These are phyloP conservation scores for Xylaria telfairii DNA, from an alignment of 495 filamentous ascomycete genomes.

Conservation along the genomic window DNA sequence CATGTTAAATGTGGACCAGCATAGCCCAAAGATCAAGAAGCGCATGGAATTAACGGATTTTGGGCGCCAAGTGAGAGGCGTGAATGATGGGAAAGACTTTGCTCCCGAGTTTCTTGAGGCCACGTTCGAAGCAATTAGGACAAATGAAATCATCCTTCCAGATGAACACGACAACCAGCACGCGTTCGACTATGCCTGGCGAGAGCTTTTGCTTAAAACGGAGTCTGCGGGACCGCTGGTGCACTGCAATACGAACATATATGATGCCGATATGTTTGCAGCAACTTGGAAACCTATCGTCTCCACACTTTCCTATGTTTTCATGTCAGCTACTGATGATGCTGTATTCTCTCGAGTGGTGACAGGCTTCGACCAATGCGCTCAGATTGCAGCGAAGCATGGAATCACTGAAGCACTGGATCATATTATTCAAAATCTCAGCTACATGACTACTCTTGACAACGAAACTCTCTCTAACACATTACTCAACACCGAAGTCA, in stretches of 20 bases:
- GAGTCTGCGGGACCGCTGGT: conserved; percentile 74
- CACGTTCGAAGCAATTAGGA: conserved; percentile 90
- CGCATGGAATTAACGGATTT: conserved; percentile 87
- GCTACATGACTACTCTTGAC: conserved; percentile 86
- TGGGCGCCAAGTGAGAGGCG: conserved; percentile 83
- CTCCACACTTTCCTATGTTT: conserved; percentile 94
- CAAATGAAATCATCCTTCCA: conserved; percentile 92
- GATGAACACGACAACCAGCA: conserved; percentile 97
- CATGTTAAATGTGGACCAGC: conserved; percentile 92
- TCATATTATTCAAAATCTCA: conserved; percentile 85
- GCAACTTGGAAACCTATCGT: conserved; percentile 95
- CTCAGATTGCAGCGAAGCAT: conserved; percentile 89
- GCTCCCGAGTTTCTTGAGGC: conserved; percentile 81
- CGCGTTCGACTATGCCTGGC: conserved; percentile 97
- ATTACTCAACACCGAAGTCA: conserved; percentile 91
- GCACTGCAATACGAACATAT: conserved; percentile 90
- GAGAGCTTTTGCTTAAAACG: conserved; percentile 87
- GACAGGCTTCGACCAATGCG: conserved; percentile 94
- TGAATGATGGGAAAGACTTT: conserved; percentile 87
- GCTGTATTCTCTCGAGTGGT: conserved; percentile 94
- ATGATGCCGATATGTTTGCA: conserved; percentile 96
- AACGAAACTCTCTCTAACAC: conserved; percentile 79
- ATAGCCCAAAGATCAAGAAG: conserved; percentile 91
- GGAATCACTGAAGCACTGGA: conserved; percentile 85
- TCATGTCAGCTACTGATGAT: conserved; percentile 98